These are phyloP conservation scores for Cucurbita pepo DNA, from an alignment of 306 rosid genomes.

Conservation along the genomic window DNA sequence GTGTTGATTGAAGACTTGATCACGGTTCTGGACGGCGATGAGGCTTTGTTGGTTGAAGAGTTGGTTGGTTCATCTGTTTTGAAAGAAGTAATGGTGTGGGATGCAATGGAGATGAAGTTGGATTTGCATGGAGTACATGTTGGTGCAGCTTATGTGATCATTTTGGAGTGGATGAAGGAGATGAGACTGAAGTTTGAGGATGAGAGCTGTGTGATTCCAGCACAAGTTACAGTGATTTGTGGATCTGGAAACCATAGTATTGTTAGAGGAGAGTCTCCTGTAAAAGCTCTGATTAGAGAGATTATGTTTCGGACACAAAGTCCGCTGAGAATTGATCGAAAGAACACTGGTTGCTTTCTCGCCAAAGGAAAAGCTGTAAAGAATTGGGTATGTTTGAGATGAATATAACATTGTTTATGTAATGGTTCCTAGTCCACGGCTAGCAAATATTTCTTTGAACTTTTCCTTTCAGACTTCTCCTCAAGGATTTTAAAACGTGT, in stretches of 20 bases:
- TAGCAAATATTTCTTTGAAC: no score
- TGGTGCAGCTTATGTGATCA: constrained; percentile 46
- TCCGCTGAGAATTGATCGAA: constrained; percentile 53
- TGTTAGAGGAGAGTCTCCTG: constrained; percentile 51
- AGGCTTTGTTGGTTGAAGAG: constrained; percentile 43
- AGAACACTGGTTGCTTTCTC: constrained; percentile 59
- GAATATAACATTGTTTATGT: no score
- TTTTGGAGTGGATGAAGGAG: constrained; percentile 64
- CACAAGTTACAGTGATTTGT: constrained; percentile 39
- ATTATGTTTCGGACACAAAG: constrained; percentile 42
- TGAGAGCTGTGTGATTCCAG: constrained; percentile 16
- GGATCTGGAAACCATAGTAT: constrained; percentile 74
- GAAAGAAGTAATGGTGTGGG: constrained; percentile 56
- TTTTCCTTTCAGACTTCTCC: no score
- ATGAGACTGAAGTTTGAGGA: constrained; percentile 22
- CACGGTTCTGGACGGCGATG: constrained; percentile 23
- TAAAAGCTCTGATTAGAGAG: constrained; percentile 45
- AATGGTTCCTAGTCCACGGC: no score
- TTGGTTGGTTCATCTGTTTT: constrained; percentile 27
- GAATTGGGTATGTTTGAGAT: constrained; percentile 29
- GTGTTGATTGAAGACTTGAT: constrained; percentile 32
- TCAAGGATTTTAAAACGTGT: no score
- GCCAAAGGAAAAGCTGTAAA: constrained; percentile 55
- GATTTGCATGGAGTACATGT: constrained; percentile 73
- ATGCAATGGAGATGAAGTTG: constrained; percentile 46